Conservation (phyloP, 768 basidiomycete species). For the Hypholoma fasciculare region DNA sequence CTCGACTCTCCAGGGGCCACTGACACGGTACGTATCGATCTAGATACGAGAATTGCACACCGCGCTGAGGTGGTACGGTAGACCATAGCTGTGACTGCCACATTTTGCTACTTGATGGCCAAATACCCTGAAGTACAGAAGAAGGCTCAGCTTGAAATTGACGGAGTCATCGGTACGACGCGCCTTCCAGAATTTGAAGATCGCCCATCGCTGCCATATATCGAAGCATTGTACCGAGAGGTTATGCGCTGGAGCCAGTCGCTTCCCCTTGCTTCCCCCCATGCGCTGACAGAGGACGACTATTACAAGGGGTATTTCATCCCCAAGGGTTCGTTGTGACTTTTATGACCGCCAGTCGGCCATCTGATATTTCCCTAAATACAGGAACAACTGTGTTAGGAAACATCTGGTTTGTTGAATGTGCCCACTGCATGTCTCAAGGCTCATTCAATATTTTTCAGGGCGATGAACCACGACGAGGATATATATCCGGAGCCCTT, state of each 20-base stretch:
- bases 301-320: constrained; percentile 15
- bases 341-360: background rate
- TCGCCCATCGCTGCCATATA: constrained; percentile 23
- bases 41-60: too few species aligned
- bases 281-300: constrained; percentile 8
- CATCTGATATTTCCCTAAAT: background rate
- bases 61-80: background rate
- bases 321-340: constrained; percentile 9
- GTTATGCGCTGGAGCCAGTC: constrained; percentile 16
- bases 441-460: background rate
- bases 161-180: constrained; percentile 26
- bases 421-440: background rate
- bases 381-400: background rate
- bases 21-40: background rate
- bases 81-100: background rate
- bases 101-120: constrained; percentile 28
- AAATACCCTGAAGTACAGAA: constrained; percentile 30
- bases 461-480: background rate
- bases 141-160: constrained; percentile 35
- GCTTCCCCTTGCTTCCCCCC: constrained; percentile 5
- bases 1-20: background rate
- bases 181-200: constrained; percentile 28
- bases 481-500: background rate
- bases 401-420: background rate
- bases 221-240: constrained; percentile 18